Conservation (phyloP, 768 basidiomycete species). For the Megacollybia marginata region DNA sequence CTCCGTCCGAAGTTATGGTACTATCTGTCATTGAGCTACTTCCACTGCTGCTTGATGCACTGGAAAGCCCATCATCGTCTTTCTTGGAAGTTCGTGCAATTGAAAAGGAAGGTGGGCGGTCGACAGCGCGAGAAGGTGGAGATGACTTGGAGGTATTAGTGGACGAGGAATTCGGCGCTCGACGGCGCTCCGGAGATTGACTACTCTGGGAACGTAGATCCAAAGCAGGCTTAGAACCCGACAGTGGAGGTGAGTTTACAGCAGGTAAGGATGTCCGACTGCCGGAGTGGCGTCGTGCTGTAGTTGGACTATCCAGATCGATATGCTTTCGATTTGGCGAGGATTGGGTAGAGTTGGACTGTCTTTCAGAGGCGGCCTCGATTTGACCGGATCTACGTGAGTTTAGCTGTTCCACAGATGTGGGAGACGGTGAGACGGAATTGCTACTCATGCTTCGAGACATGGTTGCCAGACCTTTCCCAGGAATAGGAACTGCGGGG, state of each 20-base stretch:
- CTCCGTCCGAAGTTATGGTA: conserved; percentile 80
- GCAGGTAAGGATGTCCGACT: conserved; percentile 39
- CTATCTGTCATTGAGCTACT: conserved; percentile 64
- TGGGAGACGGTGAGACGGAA: conserved; percentile 30
- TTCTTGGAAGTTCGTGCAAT: conserved; percentile 7
- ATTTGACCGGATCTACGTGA: conserved; percentile 36
- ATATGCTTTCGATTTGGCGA: conserved; percentile 55
- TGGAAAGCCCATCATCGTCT: conserved; percentile 29
- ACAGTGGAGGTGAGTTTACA: conserved; percentile 21
- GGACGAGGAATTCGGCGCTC: conserved; percentile 9
- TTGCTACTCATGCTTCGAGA: conserved; percentile 24
- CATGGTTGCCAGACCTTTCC: conserved; percentile 42
- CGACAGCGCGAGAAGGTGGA: conserved; percentile 13
- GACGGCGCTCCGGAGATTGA: conserved; percentile 10
- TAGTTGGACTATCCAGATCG: conserved; percentile 43
- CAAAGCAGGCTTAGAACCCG: conserved; percentile 28
- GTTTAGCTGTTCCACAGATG: conserved; percentile 14
- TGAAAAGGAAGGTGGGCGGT: conserved; percentile 22
- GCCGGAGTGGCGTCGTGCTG: conserved; percentile 38
- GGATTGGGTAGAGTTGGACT: conserved; percentile 47
- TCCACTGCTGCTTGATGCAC: conserved; percentile 53
- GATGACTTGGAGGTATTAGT: conserved; percentile 11
- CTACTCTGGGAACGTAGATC: neutral
- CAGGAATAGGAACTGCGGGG: conserved; percentile 17
- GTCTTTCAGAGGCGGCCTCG: conserved; percentile 37